Conservation (phyloP, 768 basidiomycete genomes). For the Kwoniella dendrophila region DNA sequence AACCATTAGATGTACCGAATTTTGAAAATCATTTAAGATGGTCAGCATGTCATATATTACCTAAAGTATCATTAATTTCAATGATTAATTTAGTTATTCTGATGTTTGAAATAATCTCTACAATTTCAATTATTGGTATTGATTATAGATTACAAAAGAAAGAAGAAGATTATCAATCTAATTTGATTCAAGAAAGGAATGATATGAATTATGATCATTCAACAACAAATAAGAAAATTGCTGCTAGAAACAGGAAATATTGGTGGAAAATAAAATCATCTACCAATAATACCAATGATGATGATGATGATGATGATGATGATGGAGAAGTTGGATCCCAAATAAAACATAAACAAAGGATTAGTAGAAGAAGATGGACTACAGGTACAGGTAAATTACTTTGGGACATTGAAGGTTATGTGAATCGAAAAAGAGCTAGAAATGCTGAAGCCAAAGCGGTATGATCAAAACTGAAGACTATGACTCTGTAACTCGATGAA, state of each 20-base stretch:
- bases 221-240: conserved; percentile 12
- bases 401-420: conserved; percentile 19
- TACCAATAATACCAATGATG: conserved; percentile 5
- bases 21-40: conserved; percentile 18
- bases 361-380: conserved; percentile 15
- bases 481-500: too few species aligned
- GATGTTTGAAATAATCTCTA: background rate
- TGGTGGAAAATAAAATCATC: too few species aligned
- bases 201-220: too few species aligned
- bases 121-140: conserved; percentile 6
- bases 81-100: conserved; percentile 16
- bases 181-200: too few species aligned
- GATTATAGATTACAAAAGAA: conserved; percentile 15
- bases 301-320: too few species aligned
- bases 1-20: conserved; percentile 4
- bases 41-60: conserved; percentile 16
- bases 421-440: conserved; percentile 5
- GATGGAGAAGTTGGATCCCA: too few species aligned
- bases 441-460: background rate
- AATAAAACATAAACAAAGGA: too few species aligned
- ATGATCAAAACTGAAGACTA: background rate
- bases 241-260: conserved; percentile 6
- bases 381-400: conserved; percentile 16
- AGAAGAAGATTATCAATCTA: background rate
- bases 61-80: conserved; percentile 9